These are phyloP conservation scores for Cryptococcus wingfieldii DNA, from an alignment of 1,284 basidiomycete genomes.

Conservation along the genomic window DNA sequence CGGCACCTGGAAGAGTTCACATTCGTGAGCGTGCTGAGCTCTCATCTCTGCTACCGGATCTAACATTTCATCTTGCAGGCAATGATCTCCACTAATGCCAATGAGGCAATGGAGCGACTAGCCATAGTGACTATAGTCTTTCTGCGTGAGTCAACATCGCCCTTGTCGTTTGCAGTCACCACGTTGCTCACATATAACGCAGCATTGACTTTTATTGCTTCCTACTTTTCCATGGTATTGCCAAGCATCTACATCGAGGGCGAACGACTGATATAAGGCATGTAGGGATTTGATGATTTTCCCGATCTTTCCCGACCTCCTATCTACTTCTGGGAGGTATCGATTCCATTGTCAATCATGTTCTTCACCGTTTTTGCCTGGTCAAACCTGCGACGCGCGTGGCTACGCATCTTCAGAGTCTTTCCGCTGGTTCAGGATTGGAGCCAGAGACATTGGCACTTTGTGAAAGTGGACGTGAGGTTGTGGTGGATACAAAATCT, in stretches of 20 bases:
- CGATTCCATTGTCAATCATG: slow-evolving; percentile 1
- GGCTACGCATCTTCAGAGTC: background rate
- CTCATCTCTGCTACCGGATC: background rate
- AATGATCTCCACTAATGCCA: slow-evolving; percentile 5
- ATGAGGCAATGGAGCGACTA: slow-evolving; percentile 6
- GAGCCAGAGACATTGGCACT: no score
- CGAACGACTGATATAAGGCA: background rate
- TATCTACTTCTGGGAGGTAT: slow-evolving; percentile 8
- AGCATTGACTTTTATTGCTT: slow-evolving; percentile 10
- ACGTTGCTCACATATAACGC: background rate
- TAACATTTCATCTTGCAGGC: background rate
- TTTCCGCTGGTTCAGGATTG: no score
- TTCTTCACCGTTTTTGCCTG: slow-evolving; percentile 10
- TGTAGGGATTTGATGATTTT: slow-evolving; percentile 8
- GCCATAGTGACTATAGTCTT: slow-evolving; percentile 8
- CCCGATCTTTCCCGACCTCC: slow-evolving; percentile 1
- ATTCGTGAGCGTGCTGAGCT: slow-evolving; percentile 2
- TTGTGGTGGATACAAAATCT: no score
- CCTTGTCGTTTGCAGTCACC: no score
- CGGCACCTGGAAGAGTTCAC: background rate
- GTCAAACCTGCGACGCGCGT: slow-evolving; percentile 4
- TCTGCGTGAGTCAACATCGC: background rate
- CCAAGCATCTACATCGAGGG: background rate
- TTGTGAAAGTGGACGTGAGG: no score
- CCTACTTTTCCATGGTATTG: slow-evolving; percentile 9